Base-by-base conservation (phyloP, 2,329 filamentous ascomycete species). In the Aspergillus bombycis region DNA sequence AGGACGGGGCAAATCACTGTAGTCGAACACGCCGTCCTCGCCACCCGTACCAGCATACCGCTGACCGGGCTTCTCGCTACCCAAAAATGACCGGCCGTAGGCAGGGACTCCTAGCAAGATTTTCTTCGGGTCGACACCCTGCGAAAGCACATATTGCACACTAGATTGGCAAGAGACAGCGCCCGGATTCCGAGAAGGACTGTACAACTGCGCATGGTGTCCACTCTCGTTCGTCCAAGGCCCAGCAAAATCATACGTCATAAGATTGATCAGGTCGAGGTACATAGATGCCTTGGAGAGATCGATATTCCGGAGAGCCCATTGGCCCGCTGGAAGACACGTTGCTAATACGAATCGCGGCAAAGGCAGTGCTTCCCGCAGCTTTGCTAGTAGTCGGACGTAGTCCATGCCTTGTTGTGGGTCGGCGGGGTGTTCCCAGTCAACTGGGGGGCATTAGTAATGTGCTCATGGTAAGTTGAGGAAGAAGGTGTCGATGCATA, bases 161-260 rank as follows among this genome's bases (percentile, higher is more conserved):
- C 86, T 86, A 0, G 87, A 84, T 14, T 90, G 85, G n/a, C 86
- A 89, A 1, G 89, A 93, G 32, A 81, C 77, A 0, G 81, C 79
- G 1, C 86, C 82, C 66, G 63, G 48, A 52, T 65, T 52, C 30
- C 60, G 48, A 38, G 62, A 59, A 2, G 87, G 84, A 1, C 87
- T 81, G 72, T 89, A 91, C 1, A 95, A 85, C 73, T 93, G 91
- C 5, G 91, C 87, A 60, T 94, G 92, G 74, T 94, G 90, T 8
- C 91, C 91, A 53, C 86, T 87, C 62, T 84, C 85, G 34, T 81
- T 74, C 1, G 85, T 86, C 91, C 91, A 94, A 4, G 86, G 82
- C 1, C 91, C 91, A 30, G 86, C 88, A 72, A 94, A 91, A 76
- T 95, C 91, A 77, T 93, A 95, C 1, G 91, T 86, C 86, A 91